A percentile compares a stretch with the other conserved stretches of the same genome.
Evolutionary conservation across 805 yeast species (phyloP).

Genomic region (Candida ulmi): DNA sequence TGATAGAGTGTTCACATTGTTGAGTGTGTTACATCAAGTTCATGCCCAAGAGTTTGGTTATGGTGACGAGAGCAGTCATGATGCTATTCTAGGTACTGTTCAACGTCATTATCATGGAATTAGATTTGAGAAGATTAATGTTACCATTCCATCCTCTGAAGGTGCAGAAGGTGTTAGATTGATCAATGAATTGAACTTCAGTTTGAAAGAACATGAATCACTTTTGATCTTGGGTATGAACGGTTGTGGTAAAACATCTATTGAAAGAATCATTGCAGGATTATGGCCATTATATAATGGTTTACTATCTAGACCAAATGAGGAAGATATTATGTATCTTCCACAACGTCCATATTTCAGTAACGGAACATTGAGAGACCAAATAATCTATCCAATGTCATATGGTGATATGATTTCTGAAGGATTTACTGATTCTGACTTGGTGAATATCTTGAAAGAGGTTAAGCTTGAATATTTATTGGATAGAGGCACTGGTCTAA

Average conservation of each 20-base stretch:
- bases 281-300: slow-evolving; percentile 91
- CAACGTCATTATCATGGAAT: slow-evolving; percentile 76
- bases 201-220: slow-evolving; percentile 45
- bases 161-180: slow-evolving; percentile 61
- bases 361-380: slow-evolving; percentile 83
- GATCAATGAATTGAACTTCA: slow-evolving; percentile 57
- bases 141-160: slow-evolving; percentile 64
- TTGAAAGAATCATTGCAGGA: slow-evolving; percentile 78
- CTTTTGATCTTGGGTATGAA: slow-evolving; percentile 80
- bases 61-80: slow-evolving; percentile 33
- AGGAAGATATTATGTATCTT: slow-evolving; percentile 64
- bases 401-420: slow-evolving; percentile 69
- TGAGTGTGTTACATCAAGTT: slow-evolving; percentile 75
- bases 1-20: slow-evolving; percentile 71
- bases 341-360: slow-evolving; percentile 87
- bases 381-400: slow-evolving; percentile 80
- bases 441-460: slow-evolving; percentile 60
- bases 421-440: slow-evolving; percentile 66
- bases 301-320: slow-evolving; percentile 70
- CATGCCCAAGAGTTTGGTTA: slow-evolving; percentile 49
- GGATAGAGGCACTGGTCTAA: slow-evolving; percentile 52
- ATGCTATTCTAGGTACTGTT: slow-evolving; percentile 71
- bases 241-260: slow-evolving; percentile 86
- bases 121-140: slow-evolving; percentile 75
- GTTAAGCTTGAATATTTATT: slow-evolving; percentile 79